Evolutionary conservation across 495 filamentous ascomycete genomes (phyloP).

Genomic region (Penicillium lagena): DNA sequence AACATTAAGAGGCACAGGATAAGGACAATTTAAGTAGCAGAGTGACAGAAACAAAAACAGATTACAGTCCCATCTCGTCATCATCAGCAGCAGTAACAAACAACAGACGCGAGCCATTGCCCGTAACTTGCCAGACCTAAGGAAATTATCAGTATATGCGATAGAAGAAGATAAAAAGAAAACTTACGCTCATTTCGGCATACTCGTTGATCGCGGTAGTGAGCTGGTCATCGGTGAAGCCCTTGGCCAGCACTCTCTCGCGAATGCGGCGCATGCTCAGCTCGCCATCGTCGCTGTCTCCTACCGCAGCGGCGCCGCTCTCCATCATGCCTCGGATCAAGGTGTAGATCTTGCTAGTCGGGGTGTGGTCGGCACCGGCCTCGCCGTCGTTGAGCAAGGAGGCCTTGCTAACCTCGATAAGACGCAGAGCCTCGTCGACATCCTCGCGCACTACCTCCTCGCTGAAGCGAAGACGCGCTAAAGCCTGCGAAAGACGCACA

Average conservation of each 20-base stretch:
- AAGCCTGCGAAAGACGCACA: conserved; percentile 85
- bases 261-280: conserved; percentile 79
- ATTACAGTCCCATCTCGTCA: conserved; percentile 49
- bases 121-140: conserved; percentile 92
- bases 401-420: conserved; percentile 88
- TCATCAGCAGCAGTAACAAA: conserved; percentile 59
- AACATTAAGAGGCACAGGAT: conserved; percentile 1
- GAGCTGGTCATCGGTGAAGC: conserved; percentile 93
- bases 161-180: neutral
- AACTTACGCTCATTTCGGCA: conserved; percentile 75
- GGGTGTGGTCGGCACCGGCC: conserved; percentile 61
- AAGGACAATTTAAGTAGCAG: conserved; percentile 11
- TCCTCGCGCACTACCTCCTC: conserved; percentile 81
- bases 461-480: conserved; percentile 88
- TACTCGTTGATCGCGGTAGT: conserved; percentile 84
- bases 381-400: conserved; percentile 65
- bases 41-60: neutral
- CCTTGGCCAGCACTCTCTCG: conserved; percentile 88
- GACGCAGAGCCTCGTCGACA: conserved; percentile 87
- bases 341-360: conserved; percentile 87
- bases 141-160: neutral
- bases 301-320: conserved; percentile 69
- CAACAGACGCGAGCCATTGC: conserved; percentile 76
- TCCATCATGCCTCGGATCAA: conserved; percentile 81
- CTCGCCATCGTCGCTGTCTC: conserved; percentile 65